Percentiles rank a stretch among this genome's conserved stretches.
These are phyloP conservation scores for Psilocybe sp. DNA, from an alignment of 768 basidiomycete genomes.

Conservation along the genomic window DNA sequence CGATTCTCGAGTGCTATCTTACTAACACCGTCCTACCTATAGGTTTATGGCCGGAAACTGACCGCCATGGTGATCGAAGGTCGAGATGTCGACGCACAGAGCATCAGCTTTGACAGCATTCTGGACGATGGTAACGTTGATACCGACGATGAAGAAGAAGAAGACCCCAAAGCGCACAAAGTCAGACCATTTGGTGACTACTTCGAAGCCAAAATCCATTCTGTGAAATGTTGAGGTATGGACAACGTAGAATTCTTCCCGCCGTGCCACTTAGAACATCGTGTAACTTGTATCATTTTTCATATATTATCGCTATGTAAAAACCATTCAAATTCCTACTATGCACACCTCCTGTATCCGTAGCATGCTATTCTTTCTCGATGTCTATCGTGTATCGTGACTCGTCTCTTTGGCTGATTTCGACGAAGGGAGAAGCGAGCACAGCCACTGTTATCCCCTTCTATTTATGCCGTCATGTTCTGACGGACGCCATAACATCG, in stretches of 20 bases:
- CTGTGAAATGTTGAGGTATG: slow-evolving; percentile 49
- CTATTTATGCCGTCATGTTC: too few relatives aligned
- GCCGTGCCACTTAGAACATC: too few relatives aligned
- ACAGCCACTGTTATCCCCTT: too few relatives aligned
- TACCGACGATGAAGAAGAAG: slow-evolving; percentile 19
- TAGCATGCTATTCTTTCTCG: too few relatives aligned
- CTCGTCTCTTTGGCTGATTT: too few relatives aligned
- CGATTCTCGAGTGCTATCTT: not conserved
- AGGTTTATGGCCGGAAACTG: slow-evolving; percentile 60
- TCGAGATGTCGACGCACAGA: slow-evolving; percentile 8
- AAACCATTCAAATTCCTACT: too few relatives aligned
- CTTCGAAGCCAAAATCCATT: slow-evolving; percentile 46
- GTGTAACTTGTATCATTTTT: not conserved
- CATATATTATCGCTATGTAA: not conserved
- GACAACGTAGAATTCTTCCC: too few relatives aligned
- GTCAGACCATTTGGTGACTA: slow-evolving; percentile 57
- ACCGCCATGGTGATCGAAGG: slow-evolving; percentile 64
- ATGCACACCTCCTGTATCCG: too few relatives aligned
- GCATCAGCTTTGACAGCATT: slow-evolving; percentile 10
- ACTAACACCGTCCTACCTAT: not conserved
- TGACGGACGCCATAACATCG: too few relatives aligned
- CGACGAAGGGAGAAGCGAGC: too few relatives aligned
- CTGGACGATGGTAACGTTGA: slow-evolving; percentile 16
- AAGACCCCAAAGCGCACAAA: slow-evolving; percentile 11
- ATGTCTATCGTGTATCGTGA: too few relatives aligned